Conservation (phyloP, 2,329 filamentous ascomycete species). For the Didymellaceae sp. region DNA sequence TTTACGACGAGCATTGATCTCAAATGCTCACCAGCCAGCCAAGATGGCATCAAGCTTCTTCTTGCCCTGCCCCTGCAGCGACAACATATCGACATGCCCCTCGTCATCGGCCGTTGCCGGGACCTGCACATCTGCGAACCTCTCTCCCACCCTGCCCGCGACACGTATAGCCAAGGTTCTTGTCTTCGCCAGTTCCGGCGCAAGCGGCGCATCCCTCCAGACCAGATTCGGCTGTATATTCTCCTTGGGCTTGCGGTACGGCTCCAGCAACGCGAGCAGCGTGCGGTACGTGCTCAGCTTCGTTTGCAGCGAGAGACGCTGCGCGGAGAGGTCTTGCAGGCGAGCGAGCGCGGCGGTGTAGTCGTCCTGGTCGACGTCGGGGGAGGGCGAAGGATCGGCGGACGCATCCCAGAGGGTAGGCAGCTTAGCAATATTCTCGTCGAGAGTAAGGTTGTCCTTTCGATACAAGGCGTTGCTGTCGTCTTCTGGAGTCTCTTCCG, state of each 20-base stretch:
- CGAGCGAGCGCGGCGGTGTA: constrained; percentile 51
- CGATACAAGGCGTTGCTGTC: constrained; percentile 44
- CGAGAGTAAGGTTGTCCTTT: constrained; percentile 42
- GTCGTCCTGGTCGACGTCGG: constrained; percentile 33
- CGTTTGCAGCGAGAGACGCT: constrained; percentile 57
- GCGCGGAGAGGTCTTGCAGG: constrained; percentile 57
- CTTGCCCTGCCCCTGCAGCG: constrained; percentile 23
- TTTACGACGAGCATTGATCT: background rate
- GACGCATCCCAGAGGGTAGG: constrained; percentile 39
- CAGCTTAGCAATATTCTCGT: constrained; percentile 44
- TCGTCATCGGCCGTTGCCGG: constrained; percentile 37
- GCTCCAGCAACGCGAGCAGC: constrained; percentile 59
- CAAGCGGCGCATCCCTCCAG: constrained; percentile 68
- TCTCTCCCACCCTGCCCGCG: constrained; percentile 43
- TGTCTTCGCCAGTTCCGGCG: constrained; percentile 71
- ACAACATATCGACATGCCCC: constrained; percentile 30
- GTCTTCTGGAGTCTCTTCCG: constrained; percentile 42
- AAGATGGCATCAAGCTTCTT: constrained; percentile 37
- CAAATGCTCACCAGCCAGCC: constrained; percentile 27
- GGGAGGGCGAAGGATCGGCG: constrained; percentile 19
- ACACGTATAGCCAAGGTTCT: constrained; percentile 60
- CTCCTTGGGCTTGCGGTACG: constrained; percentile 57
- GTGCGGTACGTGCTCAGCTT: constrained; percentile 57
- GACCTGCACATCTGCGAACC: constrained; percentile 37
- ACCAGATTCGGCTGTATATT: constrained; percentile 70